Evolutionary conservation across 441 rosid genomes (phyloP), one percentile per base, ranked within the genome.

Genomic region (Flueggea neowawraea): DNA sequence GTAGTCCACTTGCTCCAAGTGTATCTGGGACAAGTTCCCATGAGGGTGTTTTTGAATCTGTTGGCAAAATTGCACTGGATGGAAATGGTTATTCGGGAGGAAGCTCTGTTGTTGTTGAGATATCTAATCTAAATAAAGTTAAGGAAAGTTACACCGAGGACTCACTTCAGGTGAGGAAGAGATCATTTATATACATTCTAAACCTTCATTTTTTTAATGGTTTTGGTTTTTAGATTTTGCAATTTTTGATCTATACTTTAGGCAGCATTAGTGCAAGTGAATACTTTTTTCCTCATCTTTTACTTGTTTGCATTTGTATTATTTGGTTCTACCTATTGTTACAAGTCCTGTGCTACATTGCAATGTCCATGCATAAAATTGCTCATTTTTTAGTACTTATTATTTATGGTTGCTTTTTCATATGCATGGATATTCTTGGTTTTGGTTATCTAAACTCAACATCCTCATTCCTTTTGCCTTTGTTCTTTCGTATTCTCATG

Each of bases 111-210:
- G 78, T 89, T 36, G 96, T 96, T 78, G 99, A 96, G 80, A 90
- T 96, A 71, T 90, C 99, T 54, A 96, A 89, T 82, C 79, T 96
- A 67, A 89, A 90, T 77, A 96, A 90, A 87, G 99, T 96, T 49
- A 93, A 96, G 69, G 99, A 96, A 80, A 86, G 90, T 84, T 96
- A 96, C 63, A 87, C 91, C 0, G 99, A 96, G 75, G 99, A 96
- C 73, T 84, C 90, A 16, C 88, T 96, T 77, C 99, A 89, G 99
- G 99, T 96, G 72, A 58, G 69, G 62, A 53, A 12, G 28, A 51
- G 5, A 51, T 61, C 17, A 22, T 52, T 36, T 44, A 12, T 33
- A 12, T 33, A 31, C 41, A 5, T 39, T 31, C 17, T 6, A 4
- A 41, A 43, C 16, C 51, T 49, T 31, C 54, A 9, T 31, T 33